Evolutionary conservation across 306 rosid species (phyloP), one percentile per base, ranked within the genome.

Genomic region (Mimosa bimucronata): DNA sequence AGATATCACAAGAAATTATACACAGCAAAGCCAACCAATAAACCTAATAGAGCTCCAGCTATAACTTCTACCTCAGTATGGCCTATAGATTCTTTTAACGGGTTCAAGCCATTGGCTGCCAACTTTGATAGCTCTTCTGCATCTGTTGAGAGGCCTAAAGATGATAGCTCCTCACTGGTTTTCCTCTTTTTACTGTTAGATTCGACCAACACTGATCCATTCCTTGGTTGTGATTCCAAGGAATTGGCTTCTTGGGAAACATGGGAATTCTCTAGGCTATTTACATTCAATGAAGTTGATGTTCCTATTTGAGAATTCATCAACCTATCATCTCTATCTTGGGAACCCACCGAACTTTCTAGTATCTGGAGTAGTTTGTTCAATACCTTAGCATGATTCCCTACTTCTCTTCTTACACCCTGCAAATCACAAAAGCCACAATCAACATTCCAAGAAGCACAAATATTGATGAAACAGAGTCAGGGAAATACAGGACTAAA

Each of bases 371-470:
- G 80, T 75, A 87, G 64, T 83, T 82, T 88, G 90, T 95, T 95
- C 62, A 95, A 80, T 62, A 85, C 84, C 79, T 82, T 92, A 0
- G 98, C 92, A 79, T 91, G 94, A 18, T 80, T 90, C 45, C 99
- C 99, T 11, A 87, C 97, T 88, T 95, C 99, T 87, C 97, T 95
- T 86, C 99, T 88, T 42, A 92, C 98, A 66, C 98, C 98, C 98
- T 95, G 87, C 83, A 77, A 74, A 74, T 77, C 46, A 75, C 15
- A 79, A 25, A 60, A 77, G 46, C 34, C 48, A 80, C 38, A 61
- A 31, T 64, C 69, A 64, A 34, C 40, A 30, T 65, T 31, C 42
- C 7, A 65, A 7, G 23, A 65, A 65, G 6, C 42, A 16, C 11
- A 14, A 30, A 64, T 14, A 30, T 9, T 30, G 21, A 29, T 7